Base-by-base conservation (phyloP, 164 flowering plant species). In the Tetracentron sinense region DNA sequence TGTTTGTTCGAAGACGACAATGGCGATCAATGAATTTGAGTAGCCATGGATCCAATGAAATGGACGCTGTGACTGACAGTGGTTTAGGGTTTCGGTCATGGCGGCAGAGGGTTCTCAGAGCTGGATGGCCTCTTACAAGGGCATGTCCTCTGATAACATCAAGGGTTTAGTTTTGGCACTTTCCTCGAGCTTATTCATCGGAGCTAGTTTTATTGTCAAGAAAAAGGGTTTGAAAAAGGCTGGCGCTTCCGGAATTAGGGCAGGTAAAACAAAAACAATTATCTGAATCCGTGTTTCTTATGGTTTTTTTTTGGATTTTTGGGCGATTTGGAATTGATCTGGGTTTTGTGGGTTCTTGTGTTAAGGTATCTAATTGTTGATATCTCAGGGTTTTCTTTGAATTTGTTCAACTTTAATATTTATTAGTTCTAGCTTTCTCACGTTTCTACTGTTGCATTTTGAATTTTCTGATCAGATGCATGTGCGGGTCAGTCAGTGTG, bases 181-280 rank as follows among this genome's bases (percentile, higher is more conserved):
- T 27, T 83, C 90, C 16, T 88, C 92, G 25, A 88, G 92, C 56
- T 10, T 82, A 30, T 88, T 88, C 61, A 88, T 88, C 31, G 92
- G 96, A 31, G 84, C 89, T 10, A 89, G 96, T 69, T 89, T 86
- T 68, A 86, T 89, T 54, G 85, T 86, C 19, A 89, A 89, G 80
- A 89, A 88, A 72, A 88, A 88, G 69, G 95, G 95, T 1, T 69
- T 88, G 68, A 84, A 84, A 79, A 86, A 83, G 62, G 95, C 95
- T 8, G 89, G 86, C 2, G 85, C 88, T 33, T 77, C 86, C 10
- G 95, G 95, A 42, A 16, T 79, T 61, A 76, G 91, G 56, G 95
- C 95, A 54, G 91, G 95, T 88, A 70, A 56, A 26, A 19, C 0
- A 11, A 28, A 20, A 14, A 42, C 4, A 5, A n/a, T n/a, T n/a